Evolutionary conservation across 2,329 filamentous ascomycete genomes (phyloP).

Genomic region (Penicillium sp.): DNA sequence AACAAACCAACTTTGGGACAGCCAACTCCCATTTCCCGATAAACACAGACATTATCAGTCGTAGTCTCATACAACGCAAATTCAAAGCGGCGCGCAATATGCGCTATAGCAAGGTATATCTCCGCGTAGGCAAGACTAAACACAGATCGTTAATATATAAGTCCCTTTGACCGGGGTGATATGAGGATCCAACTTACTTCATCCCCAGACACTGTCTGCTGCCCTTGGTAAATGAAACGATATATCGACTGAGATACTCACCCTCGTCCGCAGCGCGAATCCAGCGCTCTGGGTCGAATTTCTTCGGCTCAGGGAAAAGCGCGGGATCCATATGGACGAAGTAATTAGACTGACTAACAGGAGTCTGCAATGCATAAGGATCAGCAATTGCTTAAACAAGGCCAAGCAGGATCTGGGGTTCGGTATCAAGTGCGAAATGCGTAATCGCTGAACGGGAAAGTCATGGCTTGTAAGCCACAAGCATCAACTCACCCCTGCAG

Average conservation of each 20-base stretch:
- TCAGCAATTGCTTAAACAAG: background rate
- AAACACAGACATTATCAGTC: constrained; percentile 17
- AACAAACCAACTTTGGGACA: constrained; percentile 15
- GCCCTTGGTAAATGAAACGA: constrained; percentile 25
- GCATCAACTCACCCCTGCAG: constrained; percentile 18
- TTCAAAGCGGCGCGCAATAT: constrained; percentile 21
- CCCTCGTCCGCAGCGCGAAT: constrained; percentile 14
- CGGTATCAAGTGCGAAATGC: background rate
- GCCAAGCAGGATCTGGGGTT: background rate
- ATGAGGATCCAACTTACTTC: constrained; percentile 15
- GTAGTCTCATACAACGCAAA: constrained; percentile 20
- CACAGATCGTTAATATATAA: background rate
- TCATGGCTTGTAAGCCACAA: background rate
- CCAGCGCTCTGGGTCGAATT: constrained; percentile 24
- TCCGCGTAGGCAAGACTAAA: constrained; percentile 25
- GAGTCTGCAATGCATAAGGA: constrained; percentile 10
- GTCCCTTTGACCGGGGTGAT: background rate
- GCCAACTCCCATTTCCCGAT: constrained; percentile 20
- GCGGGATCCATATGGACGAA: constrained; percentile 26
- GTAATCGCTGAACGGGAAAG: background rate
- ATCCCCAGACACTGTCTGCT: constrained; percentile 25
- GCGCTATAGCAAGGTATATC: constrained; percentile 23
- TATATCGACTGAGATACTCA: constrained; percentile 18
- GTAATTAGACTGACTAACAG: constrained; percentile 26
- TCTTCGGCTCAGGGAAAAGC: constrained; percentile 21